A percentile compares a stretch with the other conserved stretches of the same genome.
Evolutionary conservation across 1,284 basidiomycete species (phyloP).

Genomic region (Apiotrichum veenhuisii): DNA sequence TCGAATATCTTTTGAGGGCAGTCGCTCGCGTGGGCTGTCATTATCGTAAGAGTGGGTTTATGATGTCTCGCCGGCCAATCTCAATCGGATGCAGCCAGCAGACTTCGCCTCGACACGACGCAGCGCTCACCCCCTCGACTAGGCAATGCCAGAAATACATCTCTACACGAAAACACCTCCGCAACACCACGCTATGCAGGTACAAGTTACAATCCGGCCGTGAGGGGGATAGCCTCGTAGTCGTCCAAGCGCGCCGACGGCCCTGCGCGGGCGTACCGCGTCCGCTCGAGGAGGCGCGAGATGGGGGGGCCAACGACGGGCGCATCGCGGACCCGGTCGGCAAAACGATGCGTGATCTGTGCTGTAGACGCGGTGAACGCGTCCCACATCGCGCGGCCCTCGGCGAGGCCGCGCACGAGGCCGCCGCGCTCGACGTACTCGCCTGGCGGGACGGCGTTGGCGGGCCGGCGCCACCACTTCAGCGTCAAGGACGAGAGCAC

Average conservation of each 20-base stretch:
- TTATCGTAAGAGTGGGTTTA: too few species aligned
- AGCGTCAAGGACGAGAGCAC: slow-evolving; percentile 84
- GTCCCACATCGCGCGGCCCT: slow-evolving; percentile 16
- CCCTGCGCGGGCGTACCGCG: slow-evolving; percentile 16
- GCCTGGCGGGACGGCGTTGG: slow-evolving; percentile 63
- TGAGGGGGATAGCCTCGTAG: slow-evolving; percentile 41
- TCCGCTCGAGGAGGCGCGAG: slow-evolving; percentile 16
- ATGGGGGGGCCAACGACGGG: slow-evolving; percentile 12
- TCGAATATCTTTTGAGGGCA: too few species aligned
- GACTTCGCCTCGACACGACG: too few species aligned
- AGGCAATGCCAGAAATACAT: too few species aligned
- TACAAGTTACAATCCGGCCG: slow-evolving; percentile 1
- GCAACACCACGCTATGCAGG: not conserved
- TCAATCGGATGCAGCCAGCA: too few species aligned
- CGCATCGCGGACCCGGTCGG: slow-evolving; percentile 12
- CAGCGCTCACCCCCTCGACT: too few species aligned
- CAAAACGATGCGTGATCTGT: slow-evolving; percentile 9
- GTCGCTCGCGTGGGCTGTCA: too few species aligned
- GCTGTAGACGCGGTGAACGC: not conserved
- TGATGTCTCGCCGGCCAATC: too few species aligned
- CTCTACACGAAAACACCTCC: too few species aligned
- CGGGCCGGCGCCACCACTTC: slow-evolving; percentile 76
- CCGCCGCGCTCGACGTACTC: slow-evolving; percentile 51
- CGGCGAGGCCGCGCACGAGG: slow-evolving; percentile 27
- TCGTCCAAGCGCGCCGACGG: slow-evolving; percentile 16